phyloP scores from a whole-genome alignment of 2,329 filamentous ascomycete genomes.

The Pseudogymnoascus sp. region DNA sequence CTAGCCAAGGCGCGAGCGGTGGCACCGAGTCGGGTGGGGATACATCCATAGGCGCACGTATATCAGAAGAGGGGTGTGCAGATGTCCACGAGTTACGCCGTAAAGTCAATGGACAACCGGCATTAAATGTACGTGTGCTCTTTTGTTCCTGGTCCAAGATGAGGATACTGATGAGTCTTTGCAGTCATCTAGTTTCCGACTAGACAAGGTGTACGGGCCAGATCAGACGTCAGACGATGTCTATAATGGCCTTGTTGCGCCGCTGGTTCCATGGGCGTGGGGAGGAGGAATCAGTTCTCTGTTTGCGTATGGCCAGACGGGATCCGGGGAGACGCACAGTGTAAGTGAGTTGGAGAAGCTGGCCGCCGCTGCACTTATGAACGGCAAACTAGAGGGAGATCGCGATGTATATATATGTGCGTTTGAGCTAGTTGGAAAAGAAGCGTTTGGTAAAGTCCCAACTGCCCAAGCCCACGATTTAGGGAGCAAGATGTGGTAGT shows the following conservation, averaged over 20 bases:
- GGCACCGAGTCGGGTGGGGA: neutral
- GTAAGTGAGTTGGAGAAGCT: constrained; percentile 35
- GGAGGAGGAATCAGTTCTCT: constrained; percentile 40
- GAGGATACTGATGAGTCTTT: constrained; percentile 22
- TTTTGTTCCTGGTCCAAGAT: neutral
- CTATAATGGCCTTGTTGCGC: constrained; percentile 12
- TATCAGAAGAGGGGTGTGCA: neutral
- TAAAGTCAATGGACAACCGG: constrained; percentile 8
- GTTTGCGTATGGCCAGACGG: constrained; percentile 41
- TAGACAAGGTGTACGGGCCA: constrained; percentile 12
- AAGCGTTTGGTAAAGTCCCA: constrained; percentile 38
- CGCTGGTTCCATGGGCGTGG: constrained; percentile 37
- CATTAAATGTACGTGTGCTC: neutral
- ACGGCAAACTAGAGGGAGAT: constrained; percentile 72
- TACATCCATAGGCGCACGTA: constrained; percentile 5
- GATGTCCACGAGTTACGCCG: constrained; percentile 11
- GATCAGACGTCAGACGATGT: constrained; percentile 12
- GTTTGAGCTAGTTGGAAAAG: constrained; percentile 82
- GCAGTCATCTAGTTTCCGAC: constrained; percentile 14
- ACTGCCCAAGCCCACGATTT: no score
- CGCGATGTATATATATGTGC: constrained; percentile 88
- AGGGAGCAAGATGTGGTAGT: no score
- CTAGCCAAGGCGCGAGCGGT: neutral
- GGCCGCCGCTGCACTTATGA: constrained; percentile 49
- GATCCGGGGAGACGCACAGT: constrained; percentile 40